phyloP scores from a whole-genome alignment of 441 rosid species.

The Brassica balearica region DNA sequence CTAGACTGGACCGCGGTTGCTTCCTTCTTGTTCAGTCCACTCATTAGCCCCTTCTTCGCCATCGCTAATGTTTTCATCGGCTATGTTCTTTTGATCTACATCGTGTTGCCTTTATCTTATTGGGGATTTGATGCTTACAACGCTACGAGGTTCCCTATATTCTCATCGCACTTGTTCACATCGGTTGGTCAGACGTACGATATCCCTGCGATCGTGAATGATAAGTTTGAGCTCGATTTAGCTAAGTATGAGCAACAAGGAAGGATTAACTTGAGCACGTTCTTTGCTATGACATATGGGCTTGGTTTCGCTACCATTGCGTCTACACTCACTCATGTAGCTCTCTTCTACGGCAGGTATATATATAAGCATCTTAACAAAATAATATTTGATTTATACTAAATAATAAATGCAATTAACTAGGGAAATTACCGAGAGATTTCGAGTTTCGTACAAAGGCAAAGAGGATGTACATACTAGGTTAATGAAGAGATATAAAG shows the following conservation, averaged over 20 bases:
- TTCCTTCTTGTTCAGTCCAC: constrained; percentile 83
- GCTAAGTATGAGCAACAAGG: constrained; percentile 68
- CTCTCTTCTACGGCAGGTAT: constrained; percentile 80
- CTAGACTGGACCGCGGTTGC: constrained; percentile 87
- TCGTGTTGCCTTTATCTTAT: constrained; percentile 61
- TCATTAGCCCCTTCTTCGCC: constrained; percentile 85
- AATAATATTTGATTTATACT: not conserved
- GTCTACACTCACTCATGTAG: constrained; percentile 82
- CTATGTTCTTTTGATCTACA: constrained; percentile 59
- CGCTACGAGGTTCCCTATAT: constrained; percentile 73
- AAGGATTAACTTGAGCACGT: constrained; percentile 75
- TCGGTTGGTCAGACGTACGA: constrained; percentile 62
- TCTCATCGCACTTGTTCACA: constrained; percentile 79
- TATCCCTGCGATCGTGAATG: constrained; percentile 68
- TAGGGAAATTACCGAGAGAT: constrained; percentile 70
- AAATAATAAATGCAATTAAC: constrained; percentile 25
- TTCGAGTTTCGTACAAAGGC: constrained; percentile 63
- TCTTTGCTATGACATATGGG: constrained; percentile 79
- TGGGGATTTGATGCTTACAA: constrained; percentile 71
- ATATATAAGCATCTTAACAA: not conserved
- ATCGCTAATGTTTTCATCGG: constrained; percentile 67
- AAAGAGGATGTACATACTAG: constrained; percentile 83
- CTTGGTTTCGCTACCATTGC: constrained; percentile 91
- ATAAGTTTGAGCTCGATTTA: constrained; percentile 70
- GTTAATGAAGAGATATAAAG: constrained; percentile 79